These are phyloP conservation scores for Rhodomyrtus tomentosa DNA, from an alignment of 345 rosid genomes.

Conservation along the genomic window DNA sequence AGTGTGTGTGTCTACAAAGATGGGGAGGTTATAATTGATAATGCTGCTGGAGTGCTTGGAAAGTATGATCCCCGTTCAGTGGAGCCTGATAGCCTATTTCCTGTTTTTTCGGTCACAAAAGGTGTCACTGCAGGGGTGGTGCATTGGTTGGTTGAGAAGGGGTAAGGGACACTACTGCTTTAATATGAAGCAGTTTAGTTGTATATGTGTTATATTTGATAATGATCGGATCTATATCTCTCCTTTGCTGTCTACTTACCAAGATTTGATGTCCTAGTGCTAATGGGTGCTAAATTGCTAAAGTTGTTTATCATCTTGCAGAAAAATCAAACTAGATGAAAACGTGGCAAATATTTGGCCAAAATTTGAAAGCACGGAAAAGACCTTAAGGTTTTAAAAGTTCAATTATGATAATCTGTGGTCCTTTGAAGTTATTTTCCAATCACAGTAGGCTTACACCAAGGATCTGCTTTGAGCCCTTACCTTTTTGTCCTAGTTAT, in stretches of 20 bases:
- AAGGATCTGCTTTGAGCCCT: no score
- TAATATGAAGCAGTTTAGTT: background rate
- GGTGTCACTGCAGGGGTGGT: slow-evolving; percentile 93
- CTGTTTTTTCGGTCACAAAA: slow-evolving; percentile 86
- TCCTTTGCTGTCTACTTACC: background rate
- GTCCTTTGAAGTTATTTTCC: background rate
- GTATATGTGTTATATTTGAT: background rate
- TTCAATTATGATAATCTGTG: background rate
- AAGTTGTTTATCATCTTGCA: slow-evolving; percentile 23
- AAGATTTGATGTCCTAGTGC: background rate
- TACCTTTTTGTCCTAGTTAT: no score
- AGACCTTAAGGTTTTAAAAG: slow-evolving; percentile 47
- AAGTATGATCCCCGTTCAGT: slow-evolving; percentile 98
- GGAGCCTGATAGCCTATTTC: slow-evolving; percentile 80
- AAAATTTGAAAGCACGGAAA: slow-evolving; percentile 64
- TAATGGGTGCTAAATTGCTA: background rate
- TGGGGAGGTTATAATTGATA: slow-evolving; percentile 86
- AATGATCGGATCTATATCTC: background rate
- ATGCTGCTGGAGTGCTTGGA: slow-evolving; percentile 95
- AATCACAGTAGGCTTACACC: no score
- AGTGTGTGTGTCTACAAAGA: slow-evolving; percentile 95
- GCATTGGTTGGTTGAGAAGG: slow-evolving; percentile 85
- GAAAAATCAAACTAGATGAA: slow-evolving; percentile 75
- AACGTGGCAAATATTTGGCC: slow-evolving; percentile 79
- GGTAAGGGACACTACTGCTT: slow-evolving; percentile 29